A percentile compares a stretch with the other conserved stretches of the same genome.
Evolutionary conservation across 441 rosid species (phyloP).

Genomic region (Populus tomentosa): DNA sequence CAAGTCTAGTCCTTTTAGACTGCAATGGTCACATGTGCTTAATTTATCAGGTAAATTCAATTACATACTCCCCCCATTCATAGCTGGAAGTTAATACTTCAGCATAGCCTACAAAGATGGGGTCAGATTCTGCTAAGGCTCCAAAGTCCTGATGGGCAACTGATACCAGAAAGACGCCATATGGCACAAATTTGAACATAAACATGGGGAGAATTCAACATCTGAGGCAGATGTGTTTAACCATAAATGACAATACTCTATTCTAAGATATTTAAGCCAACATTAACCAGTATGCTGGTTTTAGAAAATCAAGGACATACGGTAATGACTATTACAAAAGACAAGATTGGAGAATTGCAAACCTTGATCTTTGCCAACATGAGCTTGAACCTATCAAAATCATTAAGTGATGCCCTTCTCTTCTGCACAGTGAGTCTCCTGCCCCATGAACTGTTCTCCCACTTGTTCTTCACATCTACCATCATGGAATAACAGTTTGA

Average conservation of each 20-base stretch:
- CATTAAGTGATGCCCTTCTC: conserved; percentile 71
- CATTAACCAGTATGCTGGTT: not conserved
- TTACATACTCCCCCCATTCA: not conserved
- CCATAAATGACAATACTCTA: not conserved
- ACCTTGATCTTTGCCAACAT: conserved; percentile 96
- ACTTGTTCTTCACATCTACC: conserved; percentile 78
- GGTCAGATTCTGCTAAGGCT: not conserved
- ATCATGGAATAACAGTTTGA: not conserved
- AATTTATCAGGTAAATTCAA: not conserved
- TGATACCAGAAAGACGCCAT: not conserved
- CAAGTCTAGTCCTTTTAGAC: not conserved
- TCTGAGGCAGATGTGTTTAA: not conserved
- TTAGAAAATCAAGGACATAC: not conserved
- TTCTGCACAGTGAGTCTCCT: conserved; percentile 90
- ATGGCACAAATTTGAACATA: not conserved
- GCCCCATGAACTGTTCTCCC: conserved; percentile 97
- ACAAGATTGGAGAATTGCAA: not conserved
- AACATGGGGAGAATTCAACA: not conserved
- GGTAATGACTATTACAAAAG: not conserved
- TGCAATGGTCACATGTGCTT: not conserved
- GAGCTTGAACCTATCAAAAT: conserved; percentile 88
- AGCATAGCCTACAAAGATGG: not conserved
- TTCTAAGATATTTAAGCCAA: not conserved
- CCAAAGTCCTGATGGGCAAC: not conserved
- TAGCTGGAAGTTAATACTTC: not conserved